These are phyloP conservation scores for Hemisphaericaspora xylanilytica DNA, from an alignment of 1,139 yeast species.

Conservation along the genomic window DNA sequence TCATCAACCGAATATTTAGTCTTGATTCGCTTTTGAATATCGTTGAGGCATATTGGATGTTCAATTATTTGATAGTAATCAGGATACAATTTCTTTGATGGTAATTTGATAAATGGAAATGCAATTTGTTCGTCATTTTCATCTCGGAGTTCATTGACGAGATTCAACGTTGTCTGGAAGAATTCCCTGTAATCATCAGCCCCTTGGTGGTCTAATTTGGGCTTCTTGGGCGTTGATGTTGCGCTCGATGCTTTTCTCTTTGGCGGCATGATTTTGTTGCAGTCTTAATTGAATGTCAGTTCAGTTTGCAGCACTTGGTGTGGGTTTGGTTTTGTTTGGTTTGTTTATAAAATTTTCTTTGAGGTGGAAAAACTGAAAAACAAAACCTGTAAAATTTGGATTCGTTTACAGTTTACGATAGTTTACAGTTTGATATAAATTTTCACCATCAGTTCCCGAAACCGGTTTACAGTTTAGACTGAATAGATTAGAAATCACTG, in stretches of 20 bases:
- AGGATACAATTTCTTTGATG: conserved; percentile 73
- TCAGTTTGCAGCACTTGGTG: not conserved
- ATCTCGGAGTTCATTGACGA: conserved; percentile 29
- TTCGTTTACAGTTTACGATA: too few relatives aligned
- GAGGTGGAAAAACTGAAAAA: too few relatives aligned
- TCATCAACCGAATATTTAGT: conserved; percentile 30
- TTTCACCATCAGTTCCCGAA: too few relatives aligned
- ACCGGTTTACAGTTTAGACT: conserved; percentile 2
- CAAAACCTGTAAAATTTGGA: not conserved
- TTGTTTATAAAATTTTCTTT: conserved; percentile 3
- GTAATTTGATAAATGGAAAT: conserved; percentile 63
- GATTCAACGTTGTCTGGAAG: conserved; percentile 25
- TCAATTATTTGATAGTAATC: conserved; percentile 70
- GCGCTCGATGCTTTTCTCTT: conserved; percentile 25
- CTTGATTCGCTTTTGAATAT: conserved; percentile 50
- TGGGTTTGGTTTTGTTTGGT: conserved; percentile 4
- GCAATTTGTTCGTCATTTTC: conserved; percentile 36
- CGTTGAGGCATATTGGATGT: conserved; percentile 67
- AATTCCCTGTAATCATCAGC: conserved; percentile 27
- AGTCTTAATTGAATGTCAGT: too few relatives aligned
- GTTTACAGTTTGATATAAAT: conserved; percentile 1
- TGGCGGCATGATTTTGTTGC: conserved; percentile 29
- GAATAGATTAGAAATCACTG: not conserved
- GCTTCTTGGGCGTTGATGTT: conserved; percentile 5
- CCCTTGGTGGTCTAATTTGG: conserved; percentile 16